These are phyloP conservation scores for Wickerhamiella azyma DNA, from an alignment of 805 yeast species.

Conservation along the genomic window DNA sequence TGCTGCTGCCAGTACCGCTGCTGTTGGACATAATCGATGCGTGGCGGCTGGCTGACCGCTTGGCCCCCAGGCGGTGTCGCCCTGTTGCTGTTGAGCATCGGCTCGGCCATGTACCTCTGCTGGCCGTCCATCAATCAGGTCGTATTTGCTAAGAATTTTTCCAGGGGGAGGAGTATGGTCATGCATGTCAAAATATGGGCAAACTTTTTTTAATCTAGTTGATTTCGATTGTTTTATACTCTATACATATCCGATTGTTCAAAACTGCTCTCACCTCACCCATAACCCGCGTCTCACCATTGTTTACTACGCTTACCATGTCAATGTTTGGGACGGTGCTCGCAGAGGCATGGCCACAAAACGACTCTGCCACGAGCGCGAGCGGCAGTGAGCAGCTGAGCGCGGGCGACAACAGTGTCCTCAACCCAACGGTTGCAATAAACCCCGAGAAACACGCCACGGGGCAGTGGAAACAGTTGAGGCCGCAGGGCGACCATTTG, in stretches of 20 bases:
- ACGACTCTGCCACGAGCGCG: not conserved
- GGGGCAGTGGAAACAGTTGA: not conserved
- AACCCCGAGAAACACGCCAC: not conserved
- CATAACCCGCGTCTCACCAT: too few species aligned
- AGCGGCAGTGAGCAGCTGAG: not conserved
- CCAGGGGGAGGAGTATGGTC: not conserved
- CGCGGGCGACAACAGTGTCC: too few species aligned
- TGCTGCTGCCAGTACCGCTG: conserved; percentile 8
- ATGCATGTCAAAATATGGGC: not conserved
- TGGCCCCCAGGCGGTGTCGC: not conserved
- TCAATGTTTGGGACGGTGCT: not conserved
- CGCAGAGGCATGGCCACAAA: not conserved
- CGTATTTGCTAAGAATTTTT: not conserved
- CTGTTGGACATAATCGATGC: not conserved
- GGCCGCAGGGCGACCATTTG: not conserved
- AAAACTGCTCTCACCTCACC: too few species aligned
- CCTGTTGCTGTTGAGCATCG: not conserved
- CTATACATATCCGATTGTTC: too few species aligned
- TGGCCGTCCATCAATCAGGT: not conserved
- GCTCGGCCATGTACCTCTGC: not conserved
- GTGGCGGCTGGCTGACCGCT: not conserved
- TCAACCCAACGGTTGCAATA: not conserved
- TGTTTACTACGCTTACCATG: not conserved
- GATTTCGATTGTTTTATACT: too few species aligned
- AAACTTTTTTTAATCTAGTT: too few species aligned